phyloP scores from a whole-genome alignment of 2,329 filamentous ascomycete genomes.

The Colletotrichum lini region DNA sequence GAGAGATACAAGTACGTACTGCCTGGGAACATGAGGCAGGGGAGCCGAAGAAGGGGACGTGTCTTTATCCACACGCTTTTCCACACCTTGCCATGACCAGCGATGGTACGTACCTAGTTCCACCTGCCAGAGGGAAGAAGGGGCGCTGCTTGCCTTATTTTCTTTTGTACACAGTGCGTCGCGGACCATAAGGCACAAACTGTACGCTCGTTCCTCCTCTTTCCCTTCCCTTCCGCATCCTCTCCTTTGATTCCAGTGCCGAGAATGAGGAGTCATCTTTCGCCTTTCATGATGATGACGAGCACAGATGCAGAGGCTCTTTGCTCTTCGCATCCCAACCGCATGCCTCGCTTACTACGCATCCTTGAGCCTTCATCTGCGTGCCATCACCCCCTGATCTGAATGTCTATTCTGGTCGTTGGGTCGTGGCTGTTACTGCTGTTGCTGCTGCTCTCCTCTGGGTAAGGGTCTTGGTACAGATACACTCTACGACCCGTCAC shows the following conservation, averaged over 20 bases:
- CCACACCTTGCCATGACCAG: not conserved
- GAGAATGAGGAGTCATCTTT: not conserved
- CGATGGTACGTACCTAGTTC: not conserved
- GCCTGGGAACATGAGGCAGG: not conserved
- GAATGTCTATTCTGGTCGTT: not conserved
- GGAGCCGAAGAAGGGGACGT: not conserved
- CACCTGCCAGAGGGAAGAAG: slow-evolving; percentile 9
- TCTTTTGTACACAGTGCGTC: slow-evolving; percentile 32
- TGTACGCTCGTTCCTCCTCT: not conserved
- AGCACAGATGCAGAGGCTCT: not conserved
- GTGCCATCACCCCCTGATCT: slow-evolving; percentile 1
- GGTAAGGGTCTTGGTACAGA: slow-evolving; percentile 8
- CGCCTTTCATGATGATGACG: not conserved
- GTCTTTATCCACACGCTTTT: not conserved
- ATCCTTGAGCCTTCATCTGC: not conserved
- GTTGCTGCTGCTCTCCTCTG: not conserved
- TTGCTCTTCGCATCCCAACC: not conserved
- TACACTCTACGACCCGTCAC: not conserved
- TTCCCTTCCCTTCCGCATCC: not conserved
- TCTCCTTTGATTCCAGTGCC: not conserved
- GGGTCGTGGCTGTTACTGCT: not conserved
- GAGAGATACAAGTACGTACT: not conserved
- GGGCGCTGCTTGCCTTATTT: not conserved
- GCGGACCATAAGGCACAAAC: not conserved
- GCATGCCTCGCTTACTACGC: not conserved